phyloP scores from a whole-genome alignment of 73 alveolate species.

The Halteria grandinella region DNA sequence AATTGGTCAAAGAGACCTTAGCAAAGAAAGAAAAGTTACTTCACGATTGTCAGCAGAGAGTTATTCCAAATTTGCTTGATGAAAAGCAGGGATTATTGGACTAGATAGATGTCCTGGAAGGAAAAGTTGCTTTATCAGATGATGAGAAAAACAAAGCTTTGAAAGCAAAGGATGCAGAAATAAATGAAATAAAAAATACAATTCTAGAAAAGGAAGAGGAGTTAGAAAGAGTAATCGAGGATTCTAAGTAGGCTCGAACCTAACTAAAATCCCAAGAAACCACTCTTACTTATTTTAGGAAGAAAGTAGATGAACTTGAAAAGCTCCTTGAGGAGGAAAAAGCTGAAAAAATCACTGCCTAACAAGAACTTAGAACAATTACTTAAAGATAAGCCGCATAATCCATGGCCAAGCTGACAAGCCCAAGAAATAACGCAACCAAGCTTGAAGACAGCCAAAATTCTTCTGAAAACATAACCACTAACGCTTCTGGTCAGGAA shows the following conservation, averaged over 20 bases:
- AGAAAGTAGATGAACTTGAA: constrained; percentile 35
- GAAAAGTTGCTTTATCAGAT: no score
- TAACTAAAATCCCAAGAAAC: constrained; percentile 32
- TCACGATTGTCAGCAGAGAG: no score
- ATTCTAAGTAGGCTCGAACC: neutral
- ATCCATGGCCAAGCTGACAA: constrained; percentile 15
- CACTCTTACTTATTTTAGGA: constrained; percentile 31
- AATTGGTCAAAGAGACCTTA: no score
- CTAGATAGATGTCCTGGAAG: no score
- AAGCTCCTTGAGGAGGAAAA: constrained; percentile 29
- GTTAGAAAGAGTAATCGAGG: constrained; percentile 20
- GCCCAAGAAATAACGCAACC: neutral
- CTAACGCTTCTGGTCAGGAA: neutral
- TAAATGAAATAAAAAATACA: no score
- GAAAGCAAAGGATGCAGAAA: no score
- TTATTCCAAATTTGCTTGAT: no score
- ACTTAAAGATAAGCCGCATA: constrained; percentile 18
- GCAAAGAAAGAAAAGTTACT: no score
- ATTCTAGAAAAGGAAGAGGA: constrained; percentile 19
- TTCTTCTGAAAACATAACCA: constrained; percentile 23
- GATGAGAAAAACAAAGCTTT: no score
- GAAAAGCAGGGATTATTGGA: no score
- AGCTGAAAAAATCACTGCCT: neutral
- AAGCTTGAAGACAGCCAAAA: constrained; percentile 12
- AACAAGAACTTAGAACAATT: constrained; percentile 36